Conservation (phyloP, 139 green algal species). For the Zygnema cylindricum region DNA sequence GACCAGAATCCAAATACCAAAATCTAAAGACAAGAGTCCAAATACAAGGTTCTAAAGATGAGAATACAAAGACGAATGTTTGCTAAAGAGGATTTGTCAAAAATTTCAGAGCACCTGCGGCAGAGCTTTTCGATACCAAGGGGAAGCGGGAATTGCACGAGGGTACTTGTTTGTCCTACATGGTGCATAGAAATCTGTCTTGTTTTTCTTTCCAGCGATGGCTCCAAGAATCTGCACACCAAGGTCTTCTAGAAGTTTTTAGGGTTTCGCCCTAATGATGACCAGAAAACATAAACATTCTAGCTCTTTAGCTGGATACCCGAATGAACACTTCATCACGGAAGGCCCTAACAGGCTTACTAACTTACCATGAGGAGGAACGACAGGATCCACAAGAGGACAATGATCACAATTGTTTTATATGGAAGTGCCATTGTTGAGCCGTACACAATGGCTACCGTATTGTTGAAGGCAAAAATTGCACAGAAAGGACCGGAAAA, state of each 20-base stretch:
- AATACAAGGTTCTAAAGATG: too few relatives aligned
- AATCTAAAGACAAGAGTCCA: too few relatives aligned
- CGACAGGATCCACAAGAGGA: conserved; percentile 82
- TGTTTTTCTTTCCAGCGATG: background rate
- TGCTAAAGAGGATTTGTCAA: too few relatives aligned
- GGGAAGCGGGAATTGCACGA: too few relatives aligned
- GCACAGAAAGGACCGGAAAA: conserved; percentile 79
- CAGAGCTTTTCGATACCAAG: too few relatives aligned
- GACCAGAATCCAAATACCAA: too few relatives aligned
- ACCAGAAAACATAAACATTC: conserved; percentile 7
- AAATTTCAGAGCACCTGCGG: too few relatives aligned
- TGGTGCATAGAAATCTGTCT: conserved; percentile 1
- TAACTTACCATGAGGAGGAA: conserved; percentile 62
- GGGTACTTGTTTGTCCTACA: too few relatives aligned
- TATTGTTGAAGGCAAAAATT: conserved; percentile 81
- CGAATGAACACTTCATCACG: too few relatives aligned
- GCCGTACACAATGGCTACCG: conserved; percentile 75
- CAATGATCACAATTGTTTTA: conserved; percentile 85
- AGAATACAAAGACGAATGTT: too few relatives aligned
- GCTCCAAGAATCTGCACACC: too few relatives aligned
- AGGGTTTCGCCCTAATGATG: background rate
- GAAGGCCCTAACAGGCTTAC: background rate
- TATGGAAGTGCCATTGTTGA: conserved; percentile 81
- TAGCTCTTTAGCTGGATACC: too few relatives aligned
- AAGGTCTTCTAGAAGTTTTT: background rate